Percentiles rank a stretch among this genome's conserved stretches.
Conservation (phyloP, 495 filamentous ascomycete genomes). For the Massariosphaeria phaeospora region DNA sequence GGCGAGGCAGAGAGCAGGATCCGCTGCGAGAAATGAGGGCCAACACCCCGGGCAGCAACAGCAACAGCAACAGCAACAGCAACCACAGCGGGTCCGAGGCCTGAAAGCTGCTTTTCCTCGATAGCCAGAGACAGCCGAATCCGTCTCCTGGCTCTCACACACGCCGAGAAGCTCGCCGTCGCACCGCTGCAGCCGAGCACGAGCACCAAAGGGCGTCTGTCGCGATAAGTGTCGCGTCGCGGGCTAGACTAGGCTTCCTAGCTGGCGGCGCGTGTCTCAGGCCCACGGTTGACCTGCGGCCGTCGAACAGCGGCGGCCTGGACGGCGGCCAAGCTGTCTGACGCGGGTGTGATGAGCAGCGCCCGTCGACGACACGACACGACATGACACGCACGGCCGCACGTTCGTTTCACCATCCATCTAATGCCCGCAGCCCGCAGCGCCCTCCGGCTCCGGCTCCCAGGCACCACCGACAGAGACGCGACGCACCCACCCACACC, state of each 20-base stretch:
- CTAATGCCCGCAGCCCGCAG: not conserved
- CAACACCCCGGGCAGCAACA: too few relatives aligned
- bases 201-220: not conserved
- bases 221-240: constrained; percentile 1
- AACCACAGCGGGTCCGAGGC: too few relatives aligned
- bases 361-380: too few relatives aligned
- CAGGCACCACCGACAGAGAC: not conserved
- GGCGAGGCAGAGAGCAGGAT: too few relatives aligned
- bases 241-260: not conserved
- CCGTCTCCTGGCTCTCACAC: constrained; percentile 1
- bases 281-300: not conserved
- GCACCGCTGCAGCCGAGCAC: constrained; percentile 4
- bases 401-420: not conserved
- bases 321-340: constrained; percentile 8
- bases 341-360: too few relatives aligned
- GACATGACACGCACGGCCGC: constrained; percentile 6
- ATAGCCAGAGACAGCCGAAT: too few relatives aligned
- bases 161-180: not conserved
- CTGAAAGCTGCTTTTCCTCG: too few relatives aligned
- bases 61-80: too few relatives aligned
- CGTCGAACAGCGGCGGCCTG: too few relatives aligned
- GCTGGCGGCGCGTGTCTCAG: not conserved
- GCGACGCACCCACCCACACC: too few relatives aligned
- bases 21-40: too few relatives aligned
- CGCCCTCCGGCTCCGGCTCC: not conserved